phyloP scores from a whole-genome alignment of 108 stramenopile genomes.

The Pseudonitzschia pungens region DNA sequence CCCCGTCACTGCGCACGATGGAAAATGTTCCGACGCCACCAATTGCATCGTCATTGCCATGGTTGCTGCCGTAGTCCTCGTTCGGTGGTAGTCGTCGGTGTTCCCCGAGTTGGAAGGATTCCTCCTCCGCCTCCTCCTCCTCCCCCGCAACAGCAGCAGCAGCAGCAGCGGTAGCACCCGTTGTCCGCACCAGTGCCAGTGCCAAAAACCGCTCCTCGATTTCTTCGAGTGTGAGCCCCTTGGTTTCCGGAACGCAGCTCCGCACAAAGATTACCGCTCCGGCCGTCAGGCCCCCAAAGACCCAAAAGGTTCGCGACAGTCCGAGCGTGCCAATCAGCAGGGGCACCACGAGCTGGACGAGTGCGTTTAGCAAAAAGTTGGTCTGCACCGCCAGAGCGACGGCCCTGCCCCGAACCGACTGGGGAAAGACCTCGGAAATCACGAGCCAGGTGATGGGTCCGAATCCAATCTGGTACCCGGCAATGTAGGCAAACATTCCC shows the following conservation, averaged over 20 bases:
- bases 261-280: conserved; percentile 32
- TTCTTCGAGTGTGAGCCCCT: conserved; percentile 49
- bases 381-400: conserved; percentile 40
- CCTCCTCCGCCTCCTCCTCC: too few relatives aligned
- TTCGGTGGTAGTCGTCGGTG: too few relatives aligned
- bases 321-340: conserved; percentile 29
- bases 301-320: conserved; percentile 29
- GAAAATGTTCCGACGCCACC: too few relatives aligned
- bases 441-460: conserved; percentile 61
- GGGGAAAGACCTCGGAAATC: conserved; percentile 49
- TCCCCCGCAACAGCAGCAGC: too few relatives aligned
- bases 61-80: too few relatives aligned
- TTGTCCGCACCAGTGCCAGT: background rate
- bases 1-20: too few relatives aligned
- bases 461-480: conserved; percentile 47
- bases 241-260: conserved; percentile 45
- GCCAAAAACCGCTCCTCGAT: conserved; percentile 26
- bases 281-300: conserved; percentile 39
- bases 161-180: too few relatives aligned
- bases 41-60: too few relatives aligned
- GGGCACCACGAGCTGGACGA: conserved; percentile 42
- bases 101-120: too few relatives aligned
- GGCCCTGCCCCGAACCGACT: conserved; percentile 46
- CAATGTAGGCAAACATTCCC: conserved; percentile 46
- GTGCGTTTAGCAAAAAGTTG: conserved; percentile 43